Evolutionary conservation across 2,329 filamentous ascomycete genomes (phyloP), one percentile per base, ranked within the genome.

Genomic region (Claviceps sorghi): DNA sequence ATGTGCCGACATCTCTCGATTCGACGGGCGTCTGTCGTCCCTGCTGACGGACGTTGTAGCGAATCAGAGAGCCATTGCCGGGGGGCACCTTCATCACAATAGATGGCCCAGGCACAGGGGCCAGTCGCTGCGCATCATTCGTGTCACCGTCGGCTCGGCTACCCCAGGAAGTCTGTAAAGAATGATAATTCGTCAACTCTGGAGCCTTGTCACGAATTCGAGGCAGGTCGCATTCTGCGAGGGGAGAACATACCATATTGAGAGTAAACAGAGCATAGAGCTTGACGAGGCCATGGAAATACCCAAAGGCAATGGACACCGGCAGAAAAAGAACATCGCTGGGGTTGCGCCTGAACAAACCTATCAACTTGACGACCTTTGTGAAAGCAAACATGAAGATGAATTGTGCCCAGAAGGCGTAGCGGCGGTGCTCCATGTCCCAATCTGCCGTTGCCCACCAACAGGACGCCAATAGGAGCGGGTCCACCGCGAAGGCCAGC

Each of bases 271-370:
- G 76, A 42, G 91, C 89, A 63, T 91, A 91, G 57, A 95, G 75
- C 74, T 96, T 96, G 75, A 97, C 90, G 56, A 89, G 68, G 55
- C 90, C 88, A 66, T 97, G 91, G 61, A 94, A 86, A 69, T 93
- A 96, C 49, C 91, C 91, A 69, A 96, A 97, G 15, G 88, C 56
- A 60, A 96, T 81, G 41, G 89, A 95, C n/a, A 91, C 74, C 1
- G 88, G 88, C 49, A 95, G 74, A 63, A 86, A 86, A 43, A 86
- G 64, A 57, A 95, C 70, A 65, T 96, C 91, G 59, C 78, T 78
- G 4, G 91, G 89, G 67, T 94, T 86, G 58, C 86, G 83, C 61
- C 84, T 76, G 69, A 95, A 93, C 61, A 96, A 82, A 10, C 87
- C 89, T 60, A 93, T 72, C 52, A 96, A 76, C 75, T 96, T 96